Evolutionary conservation across 345 rosid species (phyloP).

Genomic region (Moricandia arvensis): DNA sequence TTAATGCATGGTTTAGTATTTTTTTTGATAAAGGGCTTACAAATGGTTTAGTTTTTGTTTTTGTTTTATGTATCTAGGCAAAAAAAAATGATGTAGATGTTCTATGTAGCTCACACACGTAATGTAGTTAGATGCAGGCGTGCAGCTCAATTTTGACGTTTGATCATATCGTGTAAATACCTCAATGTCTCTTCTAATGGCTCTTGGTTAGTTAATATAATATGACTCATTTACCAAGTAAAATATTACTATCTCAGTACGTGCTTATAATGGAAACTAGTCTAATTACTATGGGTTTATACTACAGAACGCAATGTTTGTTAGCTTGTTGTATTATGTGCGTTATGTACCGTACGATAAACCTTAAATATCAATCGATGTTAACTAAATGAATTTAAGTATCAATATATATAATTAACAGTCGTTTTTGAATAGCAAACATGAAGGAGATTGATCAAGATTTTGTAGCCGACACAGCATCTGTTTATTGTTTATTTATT

Average conservation of each 20-base stretch:
- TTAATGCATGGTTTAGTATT: background rate
- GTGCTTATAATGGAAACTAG: background rate
- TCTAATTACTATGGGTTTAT: background rate
- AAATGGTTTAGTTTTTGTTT: too few species aligned
- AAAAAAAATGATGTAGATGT: background rate
- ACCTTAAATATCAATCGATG: background rate
- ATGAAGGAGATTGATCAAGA: constrained; percentile 16
- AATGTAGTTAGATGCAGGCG: background rate
- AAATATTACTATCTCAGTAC: background rate
- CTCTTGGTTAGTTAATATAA: background rate
- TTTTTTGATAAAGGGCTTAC: too few species aligned
- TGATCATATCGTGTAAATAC: background rate
- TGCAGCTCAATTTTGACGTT: background rate
- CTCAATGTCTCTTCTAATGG: background rate
- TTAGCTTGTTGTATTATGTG: too few species aligned
- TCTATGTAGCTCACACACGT: background rate
- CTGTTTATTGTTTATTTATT: background rate
- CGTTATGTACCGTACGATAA: too few species aligned
- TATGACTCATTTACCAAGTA: background rate
- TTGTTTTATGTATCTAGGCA: background rate
- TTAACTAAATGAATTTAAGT: constrained; percentile 7
- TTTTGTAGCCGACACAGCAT: constrained; percentile 6
- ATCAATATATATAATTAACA: background rate
- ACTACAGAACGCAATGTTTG: too few species aligned
- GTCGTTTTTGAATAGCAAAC: constrained; percentile 24